phyloP scores from a whole-genome alignment of 2,329 filamentous ascomycete species.

The Dendryphion nanum region DNA sequence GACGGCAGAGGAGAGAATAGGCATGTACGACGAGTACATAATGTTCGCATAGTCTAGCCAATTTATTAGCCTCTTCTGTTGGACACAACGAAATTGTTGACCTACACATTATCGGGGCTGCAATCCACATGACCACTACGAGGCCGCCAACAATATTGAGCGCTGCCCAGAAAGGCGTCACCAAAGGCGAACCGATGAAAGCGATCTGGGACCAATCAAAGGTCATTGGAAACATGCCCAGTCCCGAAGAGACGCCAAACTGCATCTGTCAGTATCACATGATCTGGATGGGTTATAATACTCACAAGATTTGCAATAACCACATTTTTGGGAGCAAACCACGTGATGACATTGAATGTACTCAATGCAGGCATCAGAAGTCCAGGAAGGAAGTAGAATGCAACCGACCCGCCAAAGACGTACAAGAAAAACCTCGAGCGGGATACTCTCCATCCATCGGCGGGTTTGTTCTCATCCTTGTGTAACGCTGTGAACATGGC shows the following conservation, averaged over 20 bases:
- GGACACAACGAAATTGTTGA: slow-evolving; percentile 1
- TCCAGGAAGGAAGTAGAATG: slow-evolving; percentile 83
- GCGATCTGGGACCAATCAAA: slow-evolving; percentile 93
- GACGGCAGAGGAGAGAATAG: slow-evolving; percentile 78
- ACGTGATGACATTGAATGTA: slow-evolving; percentile 86
- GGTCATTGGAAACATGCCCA: slow-evolving; percentile 80
- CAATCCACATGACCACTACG: slow-evolving; percentile 80
- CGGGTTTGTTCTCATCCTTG: slow-evolving; percentile 77
- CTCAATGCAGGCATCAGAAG: slow-evolving; percentile 79
- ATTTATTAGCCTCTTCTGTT: slow-evolving; percentile 6
- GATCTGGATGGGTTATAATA: neutral
- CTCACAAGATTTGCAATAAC: slow-evolving; percentile 72
- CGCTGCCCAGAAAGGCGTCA: slow-evolving; percentile 84
- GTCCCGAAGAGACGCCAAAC: slow-evolving; percentile 80
- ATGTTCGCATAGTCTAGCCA: slow-evolving; percentile 67
- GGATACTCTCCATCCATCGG: slow-evolving; percentile 79
- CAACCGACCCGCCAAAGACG: slow-evolving; percentile 68
- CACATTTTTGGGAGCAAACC: slow-evolving; percentile 85
- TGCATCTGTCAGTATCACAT: slow-evolving; percentile 17
- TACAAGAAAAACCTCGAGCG: slow-evolving; percentile 81
- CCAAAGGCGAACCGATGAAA: slow-evolving; percentile 78
- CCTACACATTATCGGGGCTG: slow-evolving; percentile 70
- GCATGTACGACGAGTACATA: slow-evolving; percentile 81
- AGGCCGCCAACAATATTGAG: slow-evolving; percentile 81
- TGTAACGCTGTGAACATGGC: slow-evolving; percentile 88